Evolutionary conservation across 169 alveolate species (phyloP).

Genomic region (Plasmodium coatneyi): DNA sequence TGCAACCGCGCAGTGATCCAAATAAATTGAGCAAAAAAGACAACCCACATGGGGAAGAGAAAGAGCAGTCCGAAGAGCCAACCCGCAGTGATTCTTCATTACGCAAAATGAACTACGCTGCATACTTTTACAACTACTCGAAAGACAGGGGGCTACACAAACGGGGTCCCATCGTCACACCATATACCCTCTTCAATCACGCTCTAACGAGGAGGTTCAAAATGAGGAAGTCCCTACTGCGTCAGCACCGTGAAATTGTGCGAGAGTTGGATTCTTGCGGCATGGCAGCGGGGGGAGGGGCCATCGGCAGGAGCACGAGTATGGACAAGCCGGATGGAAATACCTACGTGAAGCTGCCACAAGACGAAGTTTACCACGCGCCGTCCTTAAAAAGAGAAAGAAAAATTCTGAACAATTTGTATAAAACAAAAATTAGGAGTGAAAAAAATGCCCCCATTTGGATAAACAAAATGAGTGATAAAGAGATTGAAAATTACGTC

Average conservation of each 20-base stretch:
- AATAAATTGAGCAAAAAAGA: not conserved
- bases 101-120: not conserved
- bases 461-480: not conserved
- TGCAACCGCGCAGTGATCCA: not conserved
- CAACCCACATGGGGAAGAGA: not conserved
- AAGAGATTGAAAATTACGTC: slow-evolving; percentile 18
- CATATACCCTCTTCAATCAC: slow-evolving; percentile 16
- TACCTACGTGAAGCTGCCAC: not conserved
- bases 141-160: not conserved
- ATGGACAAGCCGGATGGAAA: not conserved
- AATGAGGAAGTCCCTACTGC: not conserved
- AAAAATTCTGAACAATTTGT: slow-evolving; percentile 6
- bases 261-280: not conserved
- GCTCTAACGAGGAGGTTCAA: slow-evolving; percentile 9
- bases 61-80: not conserved
- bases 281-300: not conserved
- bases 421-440: slow-evolving; percentile 6
- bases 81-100: not conserved
- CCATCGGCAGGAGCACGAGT: not conserved
- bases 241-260: not conserved
- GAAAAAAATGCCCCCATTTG: not conserved
- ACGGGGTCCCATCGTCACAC: slow-evolving; percentile 8
- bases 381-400: not conserved
- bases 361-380: not conserved
- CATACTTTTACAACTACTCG: slow-evolving; percentile 10